Base-by-base conservation (phyloP, 371 early-diverging fungal species). In the Lichtheimia hyalospora region DNA sequence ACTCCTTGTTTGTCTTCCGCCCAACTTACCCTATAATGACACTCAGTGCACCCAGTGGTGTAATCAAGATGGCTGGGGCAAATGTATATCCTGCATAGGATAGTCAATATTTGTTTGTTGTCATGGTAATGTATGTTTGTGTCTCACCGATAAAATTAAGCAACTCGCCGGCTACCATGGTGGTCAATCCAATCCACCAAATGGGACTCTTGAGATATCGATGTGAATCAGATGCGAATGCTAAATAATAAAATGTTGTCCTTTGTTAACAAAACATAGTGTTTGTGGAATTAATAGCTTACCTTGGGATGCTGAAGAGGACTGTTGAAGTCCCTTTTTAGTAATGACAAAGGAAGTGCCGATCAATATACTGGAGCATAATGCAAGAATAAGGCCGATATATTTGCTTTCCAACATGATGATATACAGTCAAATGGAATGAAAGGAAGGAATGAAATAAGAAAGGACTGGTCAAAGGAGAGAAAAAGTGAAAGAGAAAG, bases 11-110 rank as follows among this genome's bases (percentile, higher is more conserved):
- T 44, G 34, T 43, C 24, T 16, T 46, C 7, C 15, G 21, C 27
- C 34, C 25, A 18, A 54, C 60, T 53, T 80, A 86, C 86, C 89
- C 88, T 40, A 94, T 83, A 58, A 94, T 87, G n/a, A 95, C 96
- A 68, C 88, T 88, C 40, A 96, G 76, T 14, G 92, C 93, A 20
- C 96, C 95, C 46, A 95, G 77, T 4, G 96, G 95, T n/a, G 96
- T 94, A 12, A 95, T 92, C 39, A 94, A 80, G 56, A 94, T 92
- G 49, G 95, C 94, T 0, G 95, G 95, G 21, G 95, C 94, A 84
- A 88, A 95, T 54, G 94, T 85, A 68, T 94, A 95, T 0, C 93
- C 94, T 57, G n/a, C 23, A 27, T 34, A 8, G 8, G 34, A 34
- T 34, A 10, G 10, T 34, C 34, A 34, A 10, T 34, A 8, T 34